Evolutionary conservation across 495 filamentous ascomycete species (phyloP).

Genomic region (Pyrenopolyporus hunteri): DNA sequence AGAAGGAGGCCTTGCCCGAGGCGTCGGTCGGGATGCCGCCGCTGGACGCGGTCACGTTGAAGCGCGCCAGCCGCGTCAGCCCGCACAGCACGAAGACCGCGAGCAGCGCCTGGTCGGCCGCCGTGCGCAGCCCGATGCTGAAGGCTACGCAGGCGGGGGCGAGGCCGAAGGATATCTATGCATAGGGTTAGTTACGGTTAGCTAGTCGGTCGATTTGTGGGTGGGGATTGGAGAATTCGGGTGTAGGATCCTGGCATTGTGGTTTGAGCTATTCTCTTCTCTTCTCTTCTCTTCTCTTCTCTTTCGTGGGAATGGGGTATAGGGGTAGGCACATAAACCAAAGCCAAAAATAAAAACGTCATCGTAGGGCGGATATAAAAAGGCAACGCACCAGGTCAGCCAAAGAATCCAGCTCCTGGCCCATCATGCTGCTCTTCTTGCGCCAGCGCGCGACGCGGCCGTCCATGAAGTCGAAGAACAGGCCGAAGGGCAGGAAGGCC

Average conservation of each 20-base stretch:
- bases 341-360: too few species aligned
- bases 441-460: slow-evolving; percentile 95
- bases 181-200: neutral
- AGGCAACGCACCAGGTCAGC: slow-evolving; percentile 79
- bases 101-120: slow-evolving; percentile 83
- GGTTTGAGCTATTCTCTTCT: too few species aligned
- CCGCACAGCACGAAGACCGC: slow-evolving; percentile 94
- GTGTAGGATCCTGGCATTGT: too few species aligned
- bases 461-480: slow-evolving; percentile 99
- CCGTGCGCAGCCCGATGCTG: slow-evolving; percentile 84
- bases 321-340: too few species aligned
- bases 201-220: too few species aligned
- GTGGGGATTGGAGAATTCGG: too few species aligned
- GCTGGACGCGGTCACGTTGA: slow-evolving; percentile 90
- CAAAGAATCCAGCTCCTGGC: slow-evolving; percentile 96
- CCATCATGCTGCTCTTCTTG: slow-evolving; percentile 95
- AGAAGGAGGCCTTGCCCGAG: slow-evolving; percentile 88
- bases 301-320: too few species aligned
- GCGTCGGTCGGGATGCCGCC: slow-evolving; percentile 80
- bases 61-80: slow-evolving; percentile 89
- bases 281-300: too few species aligned
- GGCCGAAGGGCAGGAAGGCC: slow-evolving; percentile 85
- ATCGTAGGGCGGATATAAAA: neutral
- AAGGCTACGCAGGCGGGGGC: slow-evolving; percentile 87
- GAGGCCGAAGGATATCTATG: slow-evolving; percentile 93